These are phyloP conservation scores for Betula pendula DNA, from an alignment of 306 rosid species.

Conservation along the genomic window DNA sequence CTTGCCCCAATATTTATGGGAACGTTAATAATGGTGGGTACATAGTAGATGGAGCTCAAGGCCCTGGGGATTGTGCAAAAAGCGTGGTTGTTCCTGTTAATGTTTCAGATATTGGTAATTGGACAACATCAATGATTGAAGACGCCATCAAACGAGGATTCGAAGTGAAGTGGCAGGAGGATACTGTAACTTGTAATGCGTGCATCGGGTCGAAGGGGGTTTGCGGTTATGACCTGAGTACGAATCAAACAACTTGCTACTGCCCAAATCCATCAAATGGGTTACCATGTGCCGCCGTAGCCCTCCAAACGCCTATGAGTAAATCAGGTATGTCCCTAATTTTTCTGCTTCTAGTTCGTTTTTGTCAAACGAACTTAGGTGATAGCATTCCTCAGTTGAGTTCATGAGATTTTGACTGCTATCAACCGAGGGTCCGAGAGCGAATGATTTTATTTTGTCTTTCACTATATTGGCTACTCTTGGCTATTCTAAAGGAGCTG, in stretches of 20 bases:
- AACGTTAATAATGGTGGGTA: not conserved
- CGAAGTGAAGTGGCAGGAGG: constrained; percentile 35
- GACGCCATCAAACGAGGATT: constrained; percentile 27
- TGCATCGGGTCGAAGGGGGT: constrained; percentile 31
- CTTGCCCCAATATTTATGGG: constrained; percentile 27
- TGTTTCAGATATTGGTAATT: not conserved
- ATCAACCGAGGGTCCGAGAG: no score
- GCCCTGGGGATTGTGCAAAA: not conserved
- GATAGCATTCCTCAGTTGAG: not conserved
- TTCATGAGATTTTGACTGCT: no score
- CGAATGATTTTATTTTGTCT: no score
- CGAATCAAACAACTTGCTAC: constrained; percentile 31
- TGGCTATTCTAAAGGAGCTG: not conserved
- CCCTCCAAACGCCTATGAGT: not conserved
- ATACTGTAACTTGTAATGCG: constrained; percentile 29
- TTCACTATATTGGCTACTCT: not conserved
- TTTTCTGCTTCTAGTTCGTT: not conserved
- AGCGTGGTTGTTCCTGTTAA: constrained; percentile 37
- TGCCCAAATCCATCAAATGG: constrained; percentile 19
- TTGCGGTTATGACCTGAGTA: constrained; percentile 37
- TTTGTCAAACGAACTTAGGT: not conserved
- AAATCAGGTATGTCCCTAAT: not conserved
- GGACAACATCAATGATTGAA: not conserved
- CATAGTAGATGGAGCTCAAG: not conserved
- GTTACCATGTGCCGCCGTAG: not conserved